phyloP scores from a whole-genome alignment of 495 filamentous ascomycete genomes.

The Aspergillus cristatus region DNA sequence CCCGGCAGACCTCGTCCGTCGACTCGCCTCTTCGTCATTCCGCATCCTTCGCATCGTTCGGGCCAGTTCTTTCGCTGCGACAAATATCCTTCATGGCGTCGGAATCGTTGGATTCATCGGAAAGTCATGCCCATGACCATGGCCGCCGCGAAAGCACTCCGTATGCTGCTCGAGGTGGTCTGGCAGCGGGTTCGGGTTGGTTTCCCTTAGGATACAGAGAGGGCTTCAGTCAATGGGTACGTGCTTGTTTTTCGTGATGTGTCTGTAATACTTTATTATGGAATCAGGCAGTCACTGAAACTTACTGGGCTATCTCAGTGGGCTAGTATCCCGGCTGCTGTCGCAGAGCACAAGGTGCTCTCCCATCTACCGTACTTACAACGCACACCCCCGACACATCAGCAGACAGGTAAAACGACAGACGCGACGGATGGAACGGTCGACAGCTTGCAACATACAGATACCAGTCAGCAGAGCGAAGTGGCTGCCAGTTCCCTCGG shows the following conservation, averaged over 20 bases:
- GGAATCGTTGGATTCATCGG: conserved; percentile 26
- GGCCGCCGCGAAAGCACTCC: conserved; percentile 15
- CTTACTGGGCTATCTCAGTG: conserved; percentile 47
- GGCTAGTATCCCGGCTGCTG: conserved; percentile 69
- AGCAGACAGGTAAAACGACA: conserved; percentile 49
- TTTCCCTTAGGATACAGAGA: conserved; percentile 91
- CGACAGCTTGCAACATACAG: conserved; percentile 30
- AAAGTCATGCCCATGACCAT: conserved; percentile 20
- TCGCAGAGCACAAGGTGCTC: conserved; percentile 83
- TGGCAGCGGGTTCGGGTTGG: conserved; percentile 29
- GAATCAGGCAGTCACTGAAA: no score
- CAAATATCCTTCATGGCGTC: conserved; percentile 33
- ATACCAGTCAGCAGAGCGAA: conserved; percentile 29
- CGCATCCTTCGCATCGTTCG: conserved; percentile 15
- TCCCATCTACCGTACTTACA: conserved; percentile 79
- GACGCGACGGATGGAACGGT: conserved; percentile 31
- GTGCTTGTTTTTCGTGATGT: neutral
- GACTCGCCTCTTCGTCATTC: conserved; percentile 8
- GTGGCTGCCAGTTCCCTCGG: conserved; percentile 39
- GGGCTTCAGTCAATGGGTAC: conserved; percentile 88
- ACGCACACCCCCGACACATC: conserved; percentile 61
- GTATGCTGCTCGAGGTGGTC: conserved; percentile 33
- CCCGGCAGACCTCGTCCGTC: conserved; percentile 10
- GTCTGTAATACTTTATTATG: no score
- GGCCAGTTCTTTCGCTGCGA: conserved; percentile 7